Conservation (phyloP, 2,329 filamentous ascomycete species). For the Pseudopyricularia cyperi region DNA sequence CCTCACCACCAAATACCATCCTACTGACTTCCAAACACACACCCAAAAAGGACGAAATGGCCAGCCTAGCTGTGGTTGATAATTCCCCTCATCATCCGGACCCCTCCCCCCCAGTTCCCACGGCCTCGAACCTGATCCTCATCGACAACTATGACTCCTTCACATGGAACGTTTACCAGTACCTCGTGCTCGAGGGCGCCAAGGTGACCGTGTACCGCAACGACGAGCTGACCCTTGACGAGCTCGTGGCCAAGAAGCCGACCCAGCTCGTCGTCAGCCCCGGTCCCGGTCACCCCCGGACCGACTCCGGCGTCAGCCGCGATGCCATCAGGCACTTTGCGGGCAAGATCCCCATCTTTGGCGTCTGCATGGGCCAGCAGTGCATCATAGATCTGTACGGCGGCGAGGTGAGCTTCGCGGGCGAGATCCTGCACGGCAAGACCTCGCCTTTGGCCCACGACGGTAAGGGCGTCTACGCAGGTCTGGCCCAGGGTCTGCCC, state of each 20-base stretch:
- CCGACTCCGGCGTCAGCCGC: conserved; percentile 86
- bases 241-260: conserved; percentile 70
- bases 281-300: conserved; percentile 82
- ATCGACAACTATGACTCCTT: conserved; percentile 99
- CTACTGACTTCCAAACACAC: not conserved
- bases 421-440: conserved; percentile 95
- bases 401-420: conserved; percentile 80
- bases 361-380: conserved; percentile 99
- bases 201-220: conserved; percentile 83
- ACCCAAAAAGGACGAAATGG: conserved; percentile 24
- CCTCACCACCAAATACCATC: not conserved
- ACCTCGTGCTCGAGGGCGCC: conserved; percentile 90
- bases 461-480: conserved; percentile 76
- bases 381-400: conserved; percentile 94
- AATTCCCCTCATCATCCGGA: conserved; percentile 79
- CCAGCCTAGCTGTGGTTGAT: conserved; percentile 45
- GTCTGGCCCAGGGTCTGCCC: conserved; percentile 66
- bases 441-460: conserved; percentile 87
- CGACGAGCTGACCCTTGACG: conserved; percentile 76
- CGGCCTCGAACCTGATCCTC: conserved; percentile 79
- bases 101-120: conserved; percentile 57
- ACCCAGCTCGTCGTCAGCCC: conserved; percentile 93
- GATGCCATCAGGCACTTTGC: conserved; percentile 83
- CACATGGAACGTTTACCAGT: conserved; percentile 99
- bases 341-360: conserved; percentile 87